Conservation (phyloP, 768 basidiomycete species). For the Amanita pallidorosea region DNA sequence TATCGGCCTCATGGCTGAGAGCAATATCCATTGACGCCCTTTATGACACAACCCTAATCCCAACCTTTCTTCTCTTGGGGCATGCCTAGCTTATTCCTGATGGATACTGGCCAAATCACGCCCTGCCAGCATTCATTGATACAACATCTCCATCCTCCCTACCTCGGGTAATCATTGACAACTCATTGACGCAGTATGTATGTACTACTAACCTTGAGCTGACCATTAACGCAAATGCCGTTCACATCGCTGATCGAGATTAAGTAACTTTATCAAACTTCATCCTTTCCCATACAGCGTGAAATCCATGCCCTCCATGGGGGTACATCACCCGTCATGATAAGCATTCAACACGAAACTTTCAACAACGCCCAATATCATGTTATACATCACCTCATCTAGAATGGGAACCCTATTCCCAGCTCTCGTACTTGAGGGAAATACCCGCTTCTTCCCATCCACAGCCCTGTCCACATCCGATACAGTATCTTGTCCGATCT, state of each 20-base stretch:
- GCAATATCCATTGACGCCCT: background rate
- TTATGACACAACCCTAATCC: slow-evolving; percentile 5
- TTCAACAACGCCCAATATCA: slow-evolving; percentile 29
- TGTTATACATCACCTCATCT: slow-evolving; percentile 26
- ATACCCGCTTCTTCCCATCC: background rate
- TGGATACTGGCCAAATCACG: background rate
- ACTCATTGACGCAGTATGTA: background rate
- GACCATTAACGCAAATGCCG: background rate
- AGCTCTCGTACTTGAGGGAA: background rate
- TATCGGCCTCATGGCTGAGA: slow-evolving; percentile 3
- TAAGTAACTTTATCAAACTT: background rate
- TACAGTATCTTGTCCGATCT: background rate
- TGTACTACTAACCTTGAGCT: background rate
- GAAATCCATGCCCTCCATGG: background rate
- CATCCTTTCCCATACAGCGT: background rate
- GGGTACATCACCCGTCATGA: background rate
- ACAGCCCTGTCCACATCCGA: background rate
- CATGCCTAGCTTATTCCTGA: background rate
- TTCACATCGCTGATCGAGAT: slow-evolving; percentile 2
- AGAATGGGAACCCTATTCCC: slow-evolving; percentile 11
- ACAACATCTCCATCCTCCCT: background rate
- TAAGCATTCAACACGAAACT: slow-evolving; percentile 19
- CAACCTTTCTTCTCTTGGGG: background rate
- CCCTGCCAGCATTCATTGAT: slow-evolving; percentile 1
- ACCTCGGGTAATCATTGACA: slow-evolving; percentile 2